Evolutionary conservation across 495 filamentous ascomycete genomes (phyloP).

Genomic region (Neurospora pannonica): DNA sequence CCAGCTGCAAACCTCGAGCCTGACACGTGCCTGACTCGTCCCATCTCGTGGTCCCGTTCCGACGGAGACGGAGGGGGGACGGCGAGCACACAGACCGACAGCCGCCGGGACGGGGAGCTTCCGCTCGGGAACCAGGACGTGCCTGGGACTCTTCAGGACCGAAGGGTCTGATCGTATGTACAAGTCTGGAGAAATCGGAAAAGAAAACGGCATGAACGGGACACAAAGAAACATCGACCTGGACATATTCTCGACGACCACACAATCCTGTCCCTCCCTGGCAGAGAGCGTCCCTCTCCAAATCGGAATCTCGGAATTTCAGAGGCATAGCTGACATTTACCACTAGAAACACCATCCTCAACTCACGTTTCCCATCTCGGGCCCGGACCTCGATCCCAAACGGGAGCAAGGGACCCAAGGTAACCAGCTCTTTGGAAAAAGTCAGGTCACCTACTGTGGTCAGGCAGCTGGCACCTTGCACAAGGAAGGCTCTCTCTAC

Average conservation of each 20-base stretch:
- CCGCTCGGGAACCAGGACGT: not conserved
- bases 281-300: not conserved
- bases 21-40: not conserved
- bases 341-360: not conserved
- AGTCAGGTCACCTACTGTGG: not conserved
- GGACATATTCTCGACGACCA: not conserved
- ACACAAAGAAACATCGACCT: not conserved
- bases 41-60: not conserved
- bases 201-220: not conserved
- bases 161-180: not conserved
- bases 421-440: not conserved
- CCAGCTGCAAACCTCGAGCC: not conserved
- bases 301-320: not conserved
- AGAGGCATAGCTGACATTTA: not conserved
- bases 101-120: not conserved
- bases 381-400: not conserved
- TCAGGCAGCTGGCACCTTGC: not conserved
- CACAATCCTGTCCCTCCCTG: not conserved
- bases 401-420: not conserved
- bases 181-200: not conserved
- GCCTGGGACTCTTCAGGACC: not conserved
- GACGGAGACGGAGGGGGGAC: not conserved
- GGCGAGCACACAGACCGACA: not conserved
- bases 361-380: not conserved
- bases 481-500: not conserved